phyloP scores from a whole-genome alignment of 2,329 filamentous ascomycete genomes.

The Ophiostoma ulmi region DNA sequence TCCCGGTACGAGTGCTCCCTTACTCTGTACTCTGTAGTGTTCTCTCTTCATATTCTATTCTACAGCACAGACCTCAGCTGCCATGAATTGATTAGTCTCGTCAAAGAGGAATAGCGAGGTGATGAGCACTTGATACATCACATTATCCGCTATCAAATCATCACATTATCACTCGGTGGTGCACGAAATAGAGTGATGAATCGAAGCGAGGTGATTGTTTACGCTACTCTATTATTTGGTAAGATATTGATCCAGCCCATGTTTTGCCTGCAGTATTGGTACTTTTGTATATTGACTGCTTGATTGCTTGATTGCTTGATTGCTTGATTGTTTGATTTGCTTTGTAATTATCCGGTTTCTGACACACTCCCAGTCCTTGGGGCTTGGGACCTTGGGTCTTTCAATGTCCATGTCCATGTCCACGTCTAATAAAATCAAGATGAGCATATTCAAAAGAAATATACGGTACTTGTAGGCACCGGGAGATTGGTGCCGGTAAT shows the following conservation, averaged over 20 bases:
- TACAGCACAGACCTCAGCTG: background rate
- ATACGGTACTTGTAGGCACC: background rate
- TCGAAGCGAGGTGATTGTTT: background rate
- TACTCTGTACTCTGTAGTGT: too few species aligned
- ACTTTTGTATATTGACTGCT: slow-evolving; percentile 2
- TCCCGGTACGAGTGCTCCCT: too few species aligned
- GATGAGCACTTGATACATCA: background rate
- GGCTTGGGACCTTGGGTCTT: background rate
- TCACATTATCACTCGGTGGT: background rate
- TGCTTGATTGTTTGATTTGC: background rate
- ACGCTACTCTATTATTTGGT: background rate
- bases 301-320: background rate
- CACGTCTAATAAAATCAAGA: background rate
- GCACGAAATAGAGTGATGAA: background rate
- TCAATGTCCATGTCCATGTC: background rate
- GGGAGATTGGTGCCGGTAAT: slow-evolving; percentile 6
- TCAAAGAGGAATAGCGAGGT: too few species aligned
- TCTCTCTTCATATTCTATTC: background rate
- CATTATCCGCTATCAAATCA: background rate
- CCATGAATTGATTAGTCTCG: too few species aligned
- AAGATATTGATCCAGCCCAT: too few species aligned
- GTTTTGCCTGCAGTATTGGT: background rate
- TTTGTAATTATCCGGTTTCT: background rate
- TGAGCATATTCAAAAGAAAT: background rate
- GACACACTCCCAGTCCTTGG: background rate